A percentile compares a stretch with the other conserved stretches of the same genome.
Conservation (phyloP, 208 protist species). For the Acanthamoeba sp. region DNA sequence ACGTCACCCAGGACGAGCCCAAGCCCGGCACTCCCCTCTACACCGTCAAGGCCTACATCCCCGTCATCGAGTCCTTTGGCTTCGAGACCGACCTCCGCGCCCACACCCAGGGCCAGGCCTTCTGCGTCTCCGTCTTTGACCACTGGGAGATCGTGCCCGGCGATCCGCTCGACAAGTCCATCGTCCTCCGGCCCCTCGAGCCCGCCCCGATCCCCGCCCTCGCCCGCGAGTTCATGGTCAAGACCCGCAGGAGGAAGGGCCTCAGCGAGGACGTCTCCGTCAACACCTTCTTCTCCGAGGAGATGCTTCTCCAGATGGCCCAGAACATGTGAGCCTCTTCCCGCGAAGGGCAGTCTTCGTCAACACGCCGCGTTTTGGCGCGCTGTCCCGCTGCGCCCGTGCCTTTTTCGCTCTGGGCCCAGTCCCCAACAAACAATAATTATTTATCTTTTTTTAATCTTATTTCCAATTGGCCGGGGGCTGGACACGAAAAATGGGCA, state of each 20-base stretch:
- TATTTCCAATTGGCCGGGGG: too few relatives aligned
- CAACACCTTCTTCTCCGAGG: constrained; percentile 64
- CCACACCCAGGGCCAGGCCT: constrained; percentile 97
- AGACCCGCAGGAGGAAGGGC: constrained; percentile 98
- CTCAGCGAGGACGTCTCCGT: constrained; percentile 56
- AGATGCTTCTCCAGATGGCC: constrained; percentile 44
- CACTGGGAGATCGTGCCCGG: constrained; percentile 98
- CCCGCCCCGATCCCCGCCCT: constrained; percentile 94
- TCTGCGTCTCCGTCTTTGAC: constrained; percentile 95
- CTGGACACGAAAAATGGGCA: too few relatives aligned
- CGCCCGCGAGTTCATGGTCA: constrained; percentile 99
- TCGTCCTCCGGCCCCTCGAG: constrained; percentile 97
- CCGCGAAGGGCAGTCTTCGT: too few relatives aligned
- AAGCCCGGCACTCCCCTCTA: constrained; percentile 98
- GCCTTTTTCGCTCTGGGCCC: too few relatives aligned
- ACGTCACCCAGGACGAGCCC: constrained; percentile 93
- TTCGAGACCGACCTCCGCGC: constrained; percentile 99
- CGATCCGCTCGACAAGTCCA: constrained; percentile 97
- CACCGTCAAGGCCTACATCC: constrained; percentile 95
- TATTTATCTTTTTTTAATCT: too few relatives aligned
- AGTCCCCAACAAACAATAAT: too few relatives aligned
- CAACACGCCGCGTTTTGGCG: too few relatives aligned
- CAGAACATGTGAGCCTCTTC: not conserved
- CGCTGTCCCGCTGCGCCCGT: too few relatives aligned
- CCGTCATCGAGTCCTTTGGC: constrained; percentile 99